phyloP scores from a whole-genome alignment of 192 early-diverging fungal genomes.

The Coemansia sp. region DNA sequence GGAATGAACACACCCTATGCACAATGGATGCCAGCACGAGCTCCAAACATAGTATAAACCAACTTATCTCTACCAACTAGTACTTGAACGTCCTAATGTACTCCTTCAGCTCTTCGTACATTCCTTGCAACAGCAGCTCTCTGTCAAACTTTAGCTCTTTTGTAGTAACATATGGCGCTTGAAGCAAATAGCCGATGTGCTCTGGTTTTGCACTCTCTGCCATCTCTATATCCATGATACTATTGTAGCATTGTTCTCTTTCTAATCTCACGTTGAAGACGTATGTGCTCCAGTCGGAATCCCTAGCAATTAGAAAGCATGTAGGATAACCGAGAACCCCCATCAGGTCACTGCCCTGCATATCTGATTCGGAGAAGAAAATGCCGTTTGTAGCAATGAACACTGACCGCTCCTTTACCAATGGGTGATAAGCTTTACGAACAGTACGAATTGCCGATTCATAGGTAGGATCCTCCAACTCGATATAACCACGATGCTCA shows the following conservation, averaged over 20 bases:
- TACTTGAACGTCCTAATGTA: background rate
- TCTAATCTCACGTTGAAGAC: background rate
- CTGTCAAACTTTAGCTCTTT: background rate
- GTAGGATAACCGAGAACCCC: background rate
- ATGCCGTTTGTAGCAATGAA: background rate
- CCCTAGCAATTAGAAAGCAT: background rate
- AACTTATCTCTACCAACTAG: background rate
- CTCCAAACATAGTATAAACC: background rate
- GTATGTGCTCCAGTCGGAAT: background rate
- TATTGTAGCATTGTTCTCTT: background rate
- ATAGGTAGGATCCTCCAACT: background rate
- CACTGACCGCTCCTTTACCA: background rate
- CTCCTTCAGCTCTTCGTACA: background rate
- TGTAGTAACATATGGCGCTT: background rate
- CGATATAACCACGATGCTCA: background rate
- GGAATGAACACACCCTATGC: too few relatives aligned
- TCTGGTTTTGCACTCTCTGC: background rate
- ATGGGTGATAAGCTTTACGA: background rate
- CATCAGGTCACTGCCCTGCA: background rate
- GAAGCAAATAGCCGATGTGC: background rate
- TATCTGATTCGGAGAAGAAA: background rate
- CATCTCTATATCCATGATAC: background rate
- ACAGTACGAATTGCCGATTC: background rate
- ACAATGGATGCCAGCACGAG: too few relatives aligned
- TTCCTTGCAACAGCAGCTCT: background rate